Evolutionary conservation across 331 rosid species (phyloP).

Genomic region (Spiraea crenata): DNA sequence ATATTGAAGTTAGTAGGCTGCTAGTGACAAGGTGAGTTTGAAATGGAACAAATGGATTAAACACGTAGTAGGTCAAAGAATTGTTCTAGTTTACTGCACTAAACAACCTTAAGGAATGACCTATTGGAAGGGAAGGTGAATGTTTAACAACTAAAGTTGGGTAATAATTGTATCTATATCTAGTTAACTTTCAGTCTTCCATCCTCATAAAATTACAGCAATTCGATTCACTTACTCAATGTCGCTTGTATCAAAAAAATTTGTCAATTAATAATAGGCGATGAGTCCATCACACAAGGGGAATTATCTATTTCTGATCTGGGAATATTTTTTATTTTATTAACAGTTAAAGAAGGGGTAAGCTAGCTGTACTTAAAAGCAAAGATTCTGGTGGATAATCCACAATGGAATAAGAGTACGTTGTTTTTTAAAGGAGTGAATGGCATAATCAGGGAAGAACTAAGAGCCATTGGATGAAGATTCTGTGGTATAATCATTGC

Average conservation of each 20-base stretch:
- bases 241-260: too few species aligned
- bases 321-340: neutral
- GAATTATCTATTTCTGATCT: slow-evolving; percentile 20
- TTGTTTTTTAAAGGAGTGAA: slow-evolving; percentile 6
- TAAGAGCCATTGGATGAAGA: slow-evolving; percentile 15
- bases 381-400: slow-evolving; percentile 11
- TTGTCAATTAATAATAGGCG: neutral
- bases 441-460: slow-evolving; percentile 17
- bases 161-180: neutral
- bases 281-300: neutral
- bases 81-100: neutral
- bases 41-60: neutral
- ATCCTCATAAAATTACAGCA: neutral
- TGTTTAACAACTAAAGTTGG: slow-evolving; percentile 15
- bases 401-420: neutral
- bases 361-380: slow-evolving; percentile 23
- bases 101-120: neutral
- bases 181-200: neutral
- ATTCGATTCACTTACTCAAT: neutral
- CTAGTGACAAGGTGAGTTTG: neutral
- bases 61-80: neutral
- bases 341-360: neutral
- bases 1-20: neutral
- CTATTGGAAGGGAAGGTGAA: neutral
- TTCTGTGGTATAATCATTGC: slow-evolving; percentile 15